Base-by-base conservation (phyloP, 129 eudicot genomes). In the Lonicera japonica region DNA sequence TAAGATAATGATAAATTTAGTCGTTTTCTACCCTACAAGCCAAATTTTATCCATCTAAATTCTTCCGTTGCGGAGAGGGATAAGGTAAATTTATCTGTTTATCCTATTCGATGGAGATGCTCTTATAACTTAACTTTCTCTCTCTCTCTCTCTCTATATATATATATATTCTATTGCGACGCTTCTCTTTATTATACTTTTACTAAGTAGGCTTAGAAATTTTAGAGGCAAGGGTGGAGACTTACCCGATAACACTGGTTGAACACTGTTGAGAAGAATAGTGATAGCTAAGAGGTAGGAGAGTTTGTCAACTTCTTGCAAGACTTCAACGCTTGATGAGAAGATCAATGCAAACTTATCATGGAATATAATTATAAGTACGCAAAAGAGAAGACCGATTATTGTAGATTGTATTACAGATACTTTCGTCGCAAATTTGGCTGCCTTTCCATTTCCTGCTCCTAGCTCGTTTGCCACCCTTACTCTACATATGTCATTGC, bases 381-480 rank as follows among this genome's bases (percentile, higher is more conserved):
- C 3, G 29, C 58, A 70, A 23, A 70, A 70, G 21, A 70, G 15
- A 19, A 70, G 54, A 6, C 75, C 68, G 11, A 70, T 38, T 16
- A 70, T 50, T 16, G 65, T 25, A 0, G 75, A 70, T 16, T 45
- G 55, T 20, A 29, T n/a, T 52, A 69, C 8, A 2, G 67, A 53
- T 10, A 69, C 74, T n/a, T 56, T 47, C 9, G 67, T 62, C 15
- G 74, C 75, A 34, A 60, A 70, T 55, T 61, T 70, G 0, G 68
- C 75, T 20, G 53, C 61, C 25, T 51, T 48, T 21, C 47, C 68
- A 23, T 70, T 70, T 50, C 75, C 68, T 4, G 75, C 68, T 15
- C 75, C 75, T 13, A 70, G 29, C 61, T 70, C 75, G 11, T 60
- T 70, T 8, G 68, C 75, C 17, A 70, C 68, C 43, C 75, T 40